Base-by-base conservation (phyloP, 345 rosid genomes). In the Gossypium bickii region DNA sequence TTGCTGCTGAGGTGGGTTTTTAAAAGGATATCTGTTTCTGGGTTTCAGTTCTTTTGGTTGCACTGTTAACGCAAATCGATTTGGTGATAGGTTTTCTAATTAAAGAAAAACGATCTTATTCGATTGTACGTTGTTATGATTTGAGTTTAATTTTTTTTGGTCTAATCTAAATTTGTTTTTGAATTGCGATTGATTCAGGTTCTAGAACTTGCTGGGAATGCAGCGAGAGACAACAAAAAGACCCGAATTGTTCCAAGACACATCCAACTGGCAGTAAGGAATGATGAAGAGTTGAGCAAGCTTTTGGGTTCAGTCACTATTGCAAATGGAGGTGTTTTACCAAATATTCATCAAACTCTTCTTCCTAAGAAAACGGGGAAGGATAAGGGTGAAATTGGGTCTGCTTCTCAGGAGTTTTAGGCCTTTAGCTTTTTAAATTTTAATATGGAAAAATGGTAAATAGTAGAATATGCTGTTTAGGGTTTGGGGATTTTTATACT, bases 151-250 rank as follows among this genome's bases (percentile, higher is more conserved):
- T 22, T 22, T 13, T 15, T 51, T 18, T 51, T 13, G 17, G 11
- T 4, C 29, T 12, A 44, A 20, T 41, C 10, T 67, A 7, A 62
- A 34, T 3, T 22, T 5, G 2, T 1, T 4, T 34, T 34, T 5
- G 38, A 3, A 24, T 29, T n/a, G 22, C 18, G 1, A 47, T 61
- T 1, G 20, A 27, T 51, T 72, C 61, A 74, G 93, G 91, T 90
- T 25, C 56, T 90, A 72, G 96, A 90, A 77, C 86, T 89, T 61
- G 93, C 93, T 69, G 93, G 96, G 7, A 91, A 91, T 76, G 97
- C 97, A 0, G 97, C 93, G 0, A 85, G 93, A 68, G 97, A 89
- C 57, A 91, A 91, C 77, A 87, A 89, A 84, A 91, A 85, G 86
- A 91, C 84, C 20, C 76, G 92, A 2, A 89, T 89, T 1, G 90